Evolutionary conservation across 345 rosid species (phyloP), one percentile per base, ranked within the genome.

Genomic region (Combretum micranthum): DNA sequence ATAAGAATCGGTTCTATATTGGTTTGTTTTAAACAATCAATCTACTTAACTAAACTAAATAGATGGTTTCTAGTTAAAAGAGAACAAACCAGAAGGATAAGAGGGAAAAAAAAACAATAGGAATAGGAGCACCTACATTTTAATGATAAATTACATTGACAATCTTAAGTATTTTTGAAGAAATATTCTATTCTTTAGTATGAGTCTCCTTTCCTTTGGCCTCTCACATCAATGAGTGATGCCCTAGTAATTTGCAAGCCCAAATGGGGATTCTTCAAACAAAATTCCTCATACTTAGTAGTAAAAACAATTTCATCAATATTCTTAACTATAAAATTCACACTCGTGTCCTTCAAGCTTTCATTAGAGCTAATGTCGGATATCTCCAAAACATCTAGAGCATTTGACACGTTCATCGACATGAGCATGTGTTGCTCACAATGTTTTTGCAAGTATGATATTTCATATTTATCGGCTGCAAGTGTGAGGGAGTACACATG

Each of bases 381-480:
- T 25, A 86, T 75, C 67, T 84, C 90, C 25, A 91, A 66, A 20
- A 78, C 68, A 18, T 88, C 87, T 16, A 91, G 83, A 57, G 68
- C 88, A 13, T 69, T 84, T 13, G 80, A 68, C 1, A 72, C 53
- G 58, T 72, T 70, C 67, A 91, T 55, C 32, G 76, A 66, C 25
- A 52, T 53, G 47, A 80, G 63, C 91, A 85, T 74, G 64, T 77
- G 76, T 15, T 72, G 64, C 56, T 85, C 84, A 20, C 97, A 87
- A 11, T 66, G 70, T 59, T 75, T 84, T 13, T 77, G 74, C 74
- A 86, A 43, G 78, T 81, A 84, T 5, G 72, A 61, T 52, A 91
- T 81, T 65, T 80, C 87, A 56, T 88, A 91, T 74, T 86, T 91
- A 45, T 88, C 85, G 6, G 88, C 88, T 10, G 93, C 93, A 0